Conservation (phyloP, 2,329 filamentous ascomycete genomes). For the Colletotrichum cereale region DNA sequence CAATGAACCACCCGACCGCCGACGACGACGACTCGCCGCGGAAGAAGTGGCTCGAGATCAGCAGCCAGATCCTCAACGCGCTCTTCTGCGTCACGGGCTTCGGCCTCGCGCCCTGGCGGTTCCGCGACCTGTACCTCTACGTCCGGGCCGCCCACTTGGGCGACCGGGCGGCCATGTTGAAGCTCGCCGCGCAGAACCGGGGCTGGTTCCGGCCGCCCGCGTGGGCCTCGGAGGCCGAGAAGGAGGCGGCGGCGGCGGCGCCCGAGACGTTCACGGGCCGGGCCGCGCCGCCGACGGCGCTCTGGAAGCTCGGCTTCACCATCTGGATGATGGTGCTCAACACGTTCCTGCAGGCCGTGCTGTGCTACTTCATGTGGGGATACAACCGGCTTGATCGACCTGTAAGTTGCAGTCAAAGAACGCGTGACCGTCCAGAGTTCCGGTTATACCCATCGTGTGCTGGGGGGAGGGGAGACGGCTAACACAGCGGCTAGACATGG, state of each 20-base stretch:
- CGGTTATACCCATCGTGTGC: background rate
- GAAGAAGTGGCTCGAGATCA: slow-evolving; percentile 41
- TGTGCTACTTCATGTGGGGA: slow-evolving; percentile 45
- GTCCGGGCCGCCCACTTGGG: slow-evolving; percentile 41
- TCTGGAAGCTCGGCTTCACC: slow-evolving; percentile 45
- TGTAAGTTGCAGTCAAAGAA: too few relatives aligned
- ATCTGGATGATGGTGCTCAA: slow-evolving; percentile 46
- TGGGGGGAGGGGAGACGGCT: background rate
- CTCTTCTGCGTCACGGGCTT: slow-evolving; percentile 91
- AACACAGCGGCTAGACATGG: slow-evolving; percentile 23
- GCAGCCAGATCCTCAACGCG: slow-evolving; percentile 63
- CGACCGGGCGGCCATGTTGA: slow-evolving; percentile 42
- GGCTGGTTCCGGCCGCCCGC: slow-evolving; percentile 47
- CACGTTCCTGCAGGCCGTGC: slow-evolving; percentile 43
- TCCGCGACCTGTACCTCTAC: slow-evolving; percentile 42
- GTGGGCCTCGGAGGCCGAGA: slow-evolving; percentile 41
- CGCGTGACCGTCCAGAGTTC: too few relatives aligned
- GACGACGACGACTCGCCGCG: slow-evolving; percentile 41
- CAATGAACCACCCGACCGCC: slow-evolving; percentile 41
- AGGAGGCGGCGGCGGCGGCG: slow-evolving; percentile 32
- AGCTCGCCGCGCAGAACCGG: slow-evolving; percentile 43
- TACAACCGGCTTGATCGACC: slow-evolving; percentile 45
- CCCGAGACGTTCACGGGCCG: slow-evolving; percentile 41
- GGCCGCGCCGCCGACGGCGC: slow-evolving; percentile 42
- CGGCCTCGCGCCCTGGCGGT: slow-evolving; percentile 81